These are phyloP conservation scores for Salvia sclarea DNA, from an alignment of 305 asterid genomes.

Conservation along the genomic window DNA sequence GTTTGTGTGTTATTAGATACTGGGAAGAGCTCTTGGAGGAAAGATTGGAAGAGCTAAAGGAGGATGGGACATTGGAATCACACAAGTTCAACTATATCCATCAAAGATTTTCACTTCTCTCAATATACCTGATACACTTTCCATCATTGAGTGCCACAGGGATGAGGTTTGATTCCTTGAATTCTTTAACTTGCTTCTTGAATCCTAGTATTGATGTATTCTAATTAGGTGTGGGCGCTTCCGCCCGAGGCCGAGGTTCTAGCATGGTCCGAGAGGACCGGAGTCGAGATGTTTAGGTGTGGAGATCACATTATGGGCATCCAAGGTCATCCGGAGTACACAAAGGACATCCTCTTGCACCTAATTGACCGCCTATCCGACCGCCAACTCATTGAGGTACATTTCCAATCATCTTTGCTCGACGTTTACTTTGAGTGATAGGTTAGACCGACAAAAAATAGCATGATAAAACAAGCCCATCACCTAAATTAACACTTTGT, in stretches of 20 bases:
- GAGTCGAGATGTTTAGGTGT: conserved; percentile 69
- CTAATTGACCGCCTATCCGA: conserved; percentile 63
- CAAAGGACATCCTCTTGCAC: conserved; percentile 64
- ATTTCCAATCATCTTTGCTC: background rate
- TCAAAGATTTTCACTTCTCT: conserved; percentile 51
- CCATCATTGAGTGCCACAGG: conserved; percentile 69
- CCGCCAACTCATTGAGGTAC: conserved; percentile 51
- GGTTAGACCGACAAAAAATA: no score
- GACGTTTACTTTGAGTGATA: background rate
- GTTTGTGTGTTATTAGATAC: conserved; percentile 41
- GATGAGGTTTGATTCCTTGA: conserved; percentile 56
- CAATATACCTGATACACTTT: conserved; percentile 54
- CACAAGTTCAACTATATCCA: conserved; percentile 45
- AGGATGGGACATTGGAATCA: conserved; percentile 82
- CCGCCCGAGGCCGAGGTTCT: conserved; percentile 69
- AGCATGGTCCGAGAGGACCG: conserved; percentile 68
- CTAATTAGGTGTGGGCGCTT: conserved; percentile 56
- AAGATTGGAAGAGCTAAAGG: conserved; percentile 57
- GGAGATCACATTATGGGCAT: conserved; percentile 79
- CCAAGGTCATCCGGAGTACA: conserved; percentile 92
- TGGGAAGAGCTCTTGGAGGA: conserved; percentile 82
- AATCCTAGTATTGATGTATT: background rate
- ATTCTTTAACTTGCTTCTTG: background rate
- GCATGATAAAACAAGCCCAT: no score
- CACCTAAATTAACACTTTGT: no score